phyloP scores from a whole-genome alignment of 73 alveolate species.

The Symbiodinium natans region DNA sequence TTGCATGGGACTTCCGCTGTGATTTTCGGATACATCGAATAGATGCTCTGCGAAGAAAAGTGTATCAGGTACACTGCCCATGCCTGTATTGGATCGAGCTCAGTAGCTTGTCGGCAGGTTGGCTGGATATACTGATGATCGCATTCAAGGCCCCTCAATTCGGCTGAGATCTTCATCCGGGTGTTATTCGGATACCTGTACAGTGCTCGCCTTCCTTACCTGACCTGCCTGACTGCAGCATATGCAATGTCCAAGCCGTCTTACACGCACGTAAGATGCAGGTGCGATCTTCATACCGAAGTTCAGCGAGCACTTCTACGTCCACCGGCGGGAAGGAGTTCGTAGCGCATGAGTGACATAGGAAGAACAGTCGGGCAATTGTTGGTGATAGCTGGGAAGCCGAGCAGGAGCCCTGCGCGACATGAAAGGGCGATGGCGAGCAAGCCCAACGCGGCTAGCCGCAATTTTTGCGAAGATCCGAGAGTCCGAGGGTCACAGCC shows the following conservation, averaged over 20 bases:
- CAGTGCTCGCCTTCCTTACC: too few relatives aligned
- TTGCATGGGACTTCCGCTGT: too few relatives aligned
- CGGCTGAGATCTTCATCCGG: too few relatives aligned
- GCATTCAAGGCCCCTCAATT: conserved; percentile 10
- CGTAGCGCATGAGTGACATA: too few relatives aligned
- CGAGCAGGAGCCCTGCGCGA: background rate
- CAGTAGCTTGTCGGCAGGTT: conserved; percentile 35
- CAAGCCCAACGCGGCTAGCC: background rate
- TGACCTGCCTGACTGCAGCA: too few relatives aligned
- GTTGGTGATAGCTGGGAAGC: too few relatives aligned
- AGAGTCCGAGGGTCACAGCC: background rate
- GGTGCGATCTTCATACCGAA: conserved; percentile 45
- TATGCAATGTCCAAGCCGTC: background rate
- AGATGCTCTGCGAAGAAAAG: too few relatives aligned
- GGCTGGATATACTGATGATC: conserved; percentile 14
- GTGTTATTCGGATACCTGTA: too few relatives aligned
- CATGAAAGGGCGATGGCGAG: background rate
- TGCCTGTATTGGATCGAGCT: too few relatives aligned
- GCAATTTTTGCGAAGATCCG: background rate
- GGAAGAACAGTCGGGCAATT: too few relatives aligned
- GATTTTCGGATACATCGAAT: too few relatives aligned
- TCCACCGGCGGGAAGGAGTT: conserved; percentile 5
- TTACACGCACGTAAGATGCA: background rate
- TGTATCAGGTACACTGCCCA: too few relatives aligned
- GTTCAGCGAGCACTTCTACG: conserved; percentile 23